Conservation (phyloP, 2,329 filamentous ascomycete genomes). For the Penicillium psychrosexuale region DNA sequence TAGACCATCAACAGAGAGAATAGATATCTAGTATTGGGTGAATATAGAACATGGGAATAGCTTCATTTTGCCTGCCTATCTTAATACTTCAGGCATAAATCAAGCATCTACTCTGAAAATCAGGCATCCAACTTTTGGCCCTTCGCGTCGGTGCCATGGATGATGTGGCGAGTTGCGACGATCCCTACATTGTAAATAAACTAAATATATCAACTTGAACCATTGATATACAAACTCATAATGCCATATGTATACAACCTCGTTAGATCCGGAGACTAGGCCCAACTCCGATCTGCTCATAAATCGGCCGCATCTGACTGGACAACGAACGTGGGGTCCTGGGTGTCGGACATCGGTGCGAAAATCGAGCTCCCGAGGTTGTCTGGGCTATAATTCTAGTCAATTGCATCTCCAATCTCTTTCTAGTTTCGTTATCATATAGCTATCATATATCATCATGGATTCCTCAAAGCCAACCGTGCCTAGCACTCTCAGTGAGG, state of each 20-base stretch:
- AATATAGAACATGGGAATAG: too few relatives aligned
- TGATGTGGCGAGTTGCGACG: neutral
- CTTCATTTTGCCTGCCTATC: too few relatives aligned
- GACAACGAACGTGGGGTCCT: constrained; percentile 6
- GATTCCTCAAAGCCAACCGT: constrained; percentile 21
- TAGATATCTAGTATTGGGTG: too few relatives aligned
- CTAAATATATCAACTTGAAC: neutral
- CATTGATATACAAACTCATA: neutral
- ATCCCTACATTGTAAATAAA: neutral
- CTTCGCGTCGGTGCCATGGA: neutral
- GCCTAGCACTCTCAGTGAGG: constrained; percentile 38
- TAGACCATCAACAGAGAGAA: too few relatives aligned
- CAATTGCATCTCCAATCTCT: neutral
- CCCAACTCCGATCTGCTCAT: constrained; percentile 10
- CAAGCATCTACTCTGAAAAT: too few relatives aligned
- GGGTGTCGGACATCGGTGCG: constrained; percentile 9
- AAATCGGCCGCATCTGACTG: constrained; percentile 5
- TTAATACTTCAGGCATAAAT: too few relatives aligned
- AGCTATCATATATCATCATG: constrained; percentile 16
- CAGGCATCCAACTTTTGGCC: too few relatives aligned
- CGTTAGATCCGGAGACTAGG: neutral
- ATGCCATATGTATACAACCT: neutral
- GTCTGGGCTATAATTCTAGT: neutral
- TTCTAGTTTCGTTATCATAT: neutral
- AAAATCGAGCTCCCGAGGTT: constrained; percentile 1